Evolutionary conservation across 306 rosid species (phyloP), one percentile per base, ranked within the genome.

Genomic region (Prunus mongolica): DNA sequence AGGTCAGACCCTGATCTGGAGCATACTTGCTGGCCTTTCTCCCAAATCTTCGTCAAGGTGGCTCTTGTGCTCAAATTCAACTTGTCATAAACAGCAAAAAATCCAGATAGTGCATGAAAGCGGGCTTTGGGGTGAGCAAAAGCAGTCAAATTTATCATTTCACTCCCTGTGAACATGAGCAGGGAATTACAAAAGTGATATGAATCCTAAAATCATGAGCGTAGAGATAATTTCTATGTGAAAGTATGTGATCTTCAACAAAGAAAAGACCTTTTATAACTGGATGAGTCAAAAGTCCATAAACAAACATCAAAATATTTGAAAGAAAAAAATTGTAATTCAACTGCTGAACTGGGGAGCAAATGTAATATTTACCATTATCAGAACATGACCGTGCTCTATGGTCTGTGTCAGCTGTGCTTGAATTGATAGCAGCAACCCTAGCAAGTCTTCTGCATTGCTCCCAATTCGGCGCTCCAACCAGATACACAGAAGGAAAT

Each of bases 101-200:
- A 93, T 41, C 97, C 96, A 74, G 93, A 93, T 61, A 91, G 72
- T 66, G 96, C 97, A 80, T 91, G 96, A 66, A 89, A 89, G 65
- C 75, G 88, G 65, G 84, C 71, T 25, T 76, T 72, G 64, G 78
- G 81, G 67, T 69, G 87, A 72, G 85, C 74, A 69, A 76, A 41
- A 46, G 87, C 86, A 10, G 89, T 78, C 87, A 79, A 79, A 75
- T 88, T 91, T 76, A 80, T 77, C 73, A 81, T 66, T 46, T 72
- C 82, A 54, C 86, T 72, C 66, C 89, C 97, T 91, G 96, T 79
- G 28, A 72, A 72, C 82, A 77, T 80, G 80, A 51, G 34, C 46
- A 75, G 58, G 67, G 75, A 24, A 46, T 46, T 66, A 76, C 4
- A 55, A 41, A 47, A 75, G 65, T 12, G 65, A 25, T 25, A 25